Percentiles rank a stretch among this genome's conserved stretches.
Evolutionary conservation across 2,329 filamentous ascomycete genomes (phyloP).

Genomic region (Ophiosphaerella korrae): DNA sequence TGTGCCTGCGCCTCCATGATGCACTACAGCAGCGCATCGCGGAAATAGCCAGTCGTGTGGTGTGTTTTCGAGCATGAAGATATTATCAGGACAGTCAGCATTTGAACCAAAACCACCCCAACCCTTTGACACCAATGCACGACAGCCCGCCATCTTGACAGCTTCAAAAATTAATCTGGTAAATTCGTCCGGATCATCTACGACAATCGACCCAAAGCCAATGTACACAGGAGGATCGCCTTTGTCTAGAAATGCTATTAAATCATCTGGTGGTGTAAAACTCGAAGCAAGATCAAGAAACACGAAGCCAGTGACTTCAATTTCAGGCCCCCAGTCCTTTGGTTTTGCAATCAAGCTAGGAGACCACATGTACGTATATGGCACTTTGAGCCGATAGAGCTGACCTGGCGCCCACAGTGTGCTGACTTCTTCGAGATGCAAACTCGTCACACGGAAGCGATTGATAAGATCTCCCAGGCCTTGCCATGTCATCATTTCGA

Average conservation of each 20-base stretch:
- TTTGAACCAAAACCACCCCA: constrained; percentile 73
- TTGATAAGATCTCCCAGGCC: constrained; percentile 78
- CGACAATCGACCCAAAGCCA: constrained; percentile 76
- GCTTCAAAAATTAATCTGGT: constrained; percentile 75
- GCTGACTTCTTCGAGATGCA: constrained; percentile 74
- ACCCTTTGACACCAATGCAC: constrained; percentile 74
- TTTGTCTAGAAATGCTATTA: constrained; percentile 49
- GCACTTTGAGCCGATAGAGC: constrained; percentile 73
- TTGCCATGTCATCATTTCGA: constrained; percentile 75
- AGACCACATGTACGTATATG: constrained; percentile 72
- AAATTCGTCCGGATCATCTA: constrained; percentile 71
- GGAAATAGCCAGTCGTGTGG: constrained; percentile 81
- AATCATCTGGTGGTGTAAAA: constrained; percentile 62
- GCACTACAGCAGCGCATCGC: constrained; percentile 67
- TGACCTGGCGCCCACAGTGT: constrained; percentile 78
- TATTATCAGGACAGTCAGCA: constrained; percentile 57
- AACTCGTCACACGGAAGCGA: constrained; percentile 69
- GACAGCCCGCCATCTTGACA: constrained; percentile 67
- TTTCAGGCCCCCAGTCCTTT: constrained; percentile 69
- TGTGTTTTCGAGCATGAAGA: constrained; percentile 75
- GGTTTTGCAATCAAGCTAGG: constrained; percentile 70
- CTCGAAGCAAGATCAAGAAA: constrained; percentile 72
- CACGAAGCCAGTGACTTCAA: constrained; percentile 78
- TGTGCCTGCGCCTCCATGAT: constrained; percentile 79
- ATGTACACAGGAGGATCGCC: constrained; percentile 70